These are phyloP conservation scores for Colletotrichum tropicicola DNA, from an alignment of 2,329 filamentous ascomycete species.

Conservation along the genomic window DNA sequence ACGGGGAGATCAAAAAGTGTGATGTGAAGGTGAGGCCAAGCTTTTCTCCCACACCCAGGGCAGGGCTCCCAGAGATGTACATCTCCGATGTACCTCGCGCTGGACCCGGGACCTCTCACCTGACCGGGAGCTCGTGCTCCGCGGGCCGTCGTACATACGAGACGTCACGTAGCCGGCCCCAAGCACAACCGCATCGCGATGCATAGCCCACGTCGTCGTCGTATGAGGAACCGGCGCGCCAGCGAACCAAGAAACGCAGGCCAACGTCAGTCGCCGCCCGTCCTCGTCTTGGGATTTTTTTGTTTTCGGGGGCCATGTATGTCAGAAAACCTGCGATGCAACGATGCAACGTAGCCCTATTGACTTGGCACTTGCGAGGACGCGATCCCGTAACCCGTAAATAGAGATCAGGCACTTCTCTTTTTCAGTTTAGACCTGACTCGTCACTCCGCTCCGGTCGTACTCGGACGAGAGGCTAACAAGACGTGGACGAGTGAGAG, in stretches of 20 bases:
- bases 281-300: no score
- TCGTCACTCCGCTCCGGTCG: no score
- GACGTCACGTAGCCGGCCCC: background rate
- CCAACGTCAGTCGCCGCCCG: no score
- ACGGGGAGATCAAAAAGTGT: background rate
- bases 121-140: background rate
- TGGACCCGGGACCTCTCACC: background rate
- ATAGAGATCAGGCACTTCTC: background rate
- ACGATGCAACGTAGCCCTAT: background rate
- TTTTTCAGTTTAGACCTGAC: background rate
- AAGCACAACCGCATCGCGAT: background rate
- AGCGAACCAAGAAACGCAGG: no score
- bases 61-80: background rate
- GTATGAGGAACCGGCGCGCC: no score
- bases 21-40: no score
- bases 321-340: background rate
- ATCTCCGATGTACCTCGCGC: background rate
- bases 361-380: background rate
- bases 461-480: no score
- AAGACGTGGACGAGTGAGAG: no score
- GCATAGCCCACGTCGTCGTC: no score
- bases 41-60: background rate
- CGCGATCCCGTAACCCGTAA: background rate
- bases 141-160: conserved; percentile 7
- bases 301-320: background rate